These are phyloP conservation scores for Macadamia tetraphylla DNA, from an alignment of 164 flowering plant species.

Conservation along the genomic window DNA sequence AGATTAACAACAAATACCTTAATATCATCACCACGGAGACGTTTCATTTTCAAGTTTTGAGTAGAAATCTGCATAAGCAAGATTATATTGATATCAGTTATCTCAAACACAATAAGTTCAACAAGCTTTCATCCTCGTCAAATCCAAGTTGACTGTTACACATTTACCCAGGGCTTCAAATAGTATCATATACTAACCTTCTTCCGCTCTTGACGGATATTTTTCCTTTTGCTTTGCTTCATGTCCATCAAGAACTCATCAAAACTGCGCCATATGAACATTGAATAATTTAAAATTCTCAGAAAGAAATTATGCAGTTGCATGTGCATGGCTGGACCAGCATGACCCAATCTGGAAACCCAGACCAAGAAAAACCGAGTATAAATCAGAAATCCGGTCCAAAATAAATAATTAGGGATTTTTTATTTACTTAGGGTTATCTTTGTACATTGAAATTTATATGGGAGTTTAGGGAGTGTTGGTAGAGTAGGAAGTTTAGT, in stretches of 20 bases:
- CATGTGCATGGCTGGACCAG: too few relatives aligned
- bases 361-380: too few relatives aligned
- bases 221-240: conserved; percentile 89
- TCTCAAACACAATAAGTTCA: background rate
- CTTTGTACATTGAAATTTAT: too few relatives aligned
- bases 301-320: background rate
- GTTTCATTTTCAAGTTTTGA: conserved; percentile 80
- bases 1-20: conserved; percentile 40
- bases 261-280: conserved; percentile 46
- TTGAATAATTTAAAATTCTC: background rate
- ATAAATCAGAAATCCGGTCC: too few relatives aligned
- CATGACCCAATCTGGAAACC: too few relatives aligned
- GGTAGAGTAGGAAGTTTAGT: too few relatives aligned
- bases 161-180: too few relatives aligned
- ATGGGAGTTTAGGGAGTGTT: too few relatives aligned
- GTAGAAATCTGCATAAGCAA: conserved; percentile 54
- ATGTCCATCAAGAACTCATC: conserved; percentile 96
- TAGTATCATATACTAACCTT: conserved; percentile 43
- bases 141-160: too few relatives aligned
- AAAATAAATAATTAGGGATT: too few relatives aligned
- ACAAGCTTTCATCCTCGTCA: background rate
- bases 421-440: too few relatives aligned
- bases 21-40: conserved; percentile 88
- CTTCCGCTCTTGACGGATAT: conserved; percentile 94
- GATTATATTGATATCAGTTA: conserved; percentile 3